phyloP scores from a whole-genome alignment of 495 filamentous ascomycete genomes.

The Penicillium canescens region DNA sequence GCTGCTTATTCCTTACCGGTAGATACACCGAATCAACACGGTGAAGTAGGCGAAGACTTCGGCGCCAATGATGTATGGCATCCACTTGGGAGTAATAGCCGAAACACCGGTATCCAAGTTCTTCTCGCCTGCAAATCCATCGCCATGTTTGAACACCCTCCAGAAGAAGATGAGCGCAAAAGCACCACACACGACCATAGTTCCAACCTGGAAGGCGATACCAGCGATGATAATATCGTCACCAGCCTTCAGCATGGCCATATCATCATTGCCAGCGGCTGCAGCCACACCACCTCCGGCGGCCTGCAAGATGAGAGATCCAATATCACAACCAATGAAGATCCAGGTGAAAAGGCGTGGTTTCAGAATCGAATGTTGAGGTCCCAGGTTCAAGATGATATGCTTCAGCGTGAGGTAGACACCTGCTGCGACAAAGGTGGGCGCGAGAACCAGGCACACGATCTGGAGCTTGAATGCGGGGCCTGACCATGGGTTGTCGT shows the following conservation, averaged over 20 bases:
- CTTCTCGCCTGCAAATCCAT: slow-evolving; percentile 32
- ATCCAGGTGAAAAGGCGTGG: slow-evolving; percentile 64
- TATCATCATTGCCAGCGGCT: slow-evolving; percentile 23
- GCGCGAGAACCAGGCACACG: slow-evolving; percentile 64
- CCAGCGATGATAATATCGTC: slow-evolving; percentile 72
- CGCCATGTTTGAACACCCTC: slow-evolving; percentile 38
- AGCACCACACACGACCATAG: slow-evolving; percentile 57
- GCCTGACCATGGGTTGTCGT: slow-evolving; percentile 59
- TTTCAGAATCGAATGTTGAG: slow-evolving; percentile 53
- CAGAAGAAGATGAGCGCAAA: slow-evolving; percentile 52
- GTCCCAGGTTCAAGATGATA: slow-evolving; percentile 55
- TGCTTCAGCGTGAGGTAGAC: slow-evolving; percentile 72
- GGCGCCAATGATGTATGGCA: slow-evolving; percentile 52
- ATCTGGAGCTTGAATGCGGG: slow-evolving; percentile 67
- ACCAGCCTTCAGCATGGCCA: slow-evolving; percentile 27
- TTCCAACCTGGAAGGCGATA: slow-evolving; percentile 68
- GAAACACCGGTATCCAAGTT: slow-evolving; percentile 13
- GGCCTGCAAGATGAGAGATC: slow-evolving; percentile 63
- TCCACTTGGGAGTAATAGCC: slow-evolving; percentile 33
- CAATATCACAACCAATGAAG: slow-evolving; percentile 67
- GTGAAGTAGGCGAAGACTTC: slow-evolving; percentile 58
- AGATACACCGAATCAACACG: slow-evolving; percentile 66
- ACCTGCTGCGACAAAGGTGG: slow-evolving; percentile 64
- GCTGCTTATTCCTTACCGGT: slow-evolving; percentile 45
- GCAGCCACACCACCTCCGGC: slow-evolving; percentile 62